phyloP scores from a whole-genome alignment of 768 basidiomycete species.

The Fomitopsis serialis region DNA sequence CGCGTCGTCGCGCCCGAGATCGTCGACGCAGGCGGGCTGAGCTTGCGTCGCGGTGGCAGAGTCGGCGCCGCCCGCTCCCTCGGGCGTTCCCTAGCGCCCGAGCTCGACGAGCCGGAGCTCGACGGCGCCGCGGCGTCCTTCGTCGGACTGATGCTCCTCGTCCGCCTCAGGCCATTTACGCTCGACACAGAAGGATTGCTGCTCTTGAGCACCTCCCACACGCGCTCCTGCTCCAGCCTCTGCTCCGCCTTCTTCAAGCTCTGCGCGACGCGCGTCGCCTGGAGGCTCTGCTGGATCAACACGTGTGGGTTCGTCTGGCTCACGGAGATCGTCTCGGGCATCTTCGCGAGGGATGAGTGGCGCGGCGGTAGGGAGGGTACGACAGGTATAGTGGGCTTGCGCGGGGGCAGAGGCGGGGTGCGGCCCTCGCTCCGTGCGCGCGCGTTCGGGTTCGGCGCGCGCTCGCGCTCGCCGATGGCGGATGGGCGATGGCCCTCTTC shows the following conservation, averaged over 20 bases:
- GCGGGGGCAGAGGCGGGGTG: conserved; percentile 46
- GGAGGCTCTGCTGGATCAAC: conserved; percentile 62
- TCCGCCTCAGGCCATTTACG: conserved; percentile 12
- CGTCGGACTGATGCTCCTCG: conserved; percentile 17
- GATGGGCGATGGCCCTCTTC: conserved; percentile 12
- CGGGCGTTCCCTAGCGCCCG: neutral
- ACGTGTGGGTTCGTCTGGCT: conserved; percentile 33
- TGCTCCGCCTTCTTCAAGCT: conserved; percentile 65
- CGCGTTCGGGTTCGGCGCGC: neutral
- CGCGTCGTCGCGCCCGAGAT: conserved; percentile 25
- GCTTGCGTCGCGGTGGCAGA: conserved; percentile 30
- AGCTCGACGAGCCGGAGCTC: conserved; percentile 9
- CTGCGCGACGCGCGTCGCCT: conserved; percentile 69
- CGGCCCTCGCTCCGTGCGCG: conserved; percentile 6
- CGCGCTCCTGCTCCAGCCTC: conserved; percentile 61
- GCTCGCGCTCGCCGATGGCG: neutral
- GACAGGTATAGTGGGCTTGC: conserved; percentile 35
- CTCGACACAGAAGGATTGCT: conserved; percentile 23
- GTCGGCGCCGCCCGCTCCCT: conserved; percentile 23
- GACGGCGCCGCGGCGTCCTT: conserved; percentile 14
- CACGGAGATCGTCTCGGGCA: conserved; percentile 1
- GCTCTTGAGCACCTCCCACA: conserved; percentile 68
- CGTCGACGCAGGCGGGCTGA: conserved; percentile 28
- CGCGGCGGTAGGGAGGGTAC: conserved; percentile 30
- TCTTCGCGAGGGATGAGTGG: conserved; percentile 23